A percentile compares a stretch with the other conserved stretches of the same genome.
These are phyloP conservation scores for Patellifolia procumbens DNA, from an alignment of 179 eudicot genomes.

Conservation along the genomic window DNA sequence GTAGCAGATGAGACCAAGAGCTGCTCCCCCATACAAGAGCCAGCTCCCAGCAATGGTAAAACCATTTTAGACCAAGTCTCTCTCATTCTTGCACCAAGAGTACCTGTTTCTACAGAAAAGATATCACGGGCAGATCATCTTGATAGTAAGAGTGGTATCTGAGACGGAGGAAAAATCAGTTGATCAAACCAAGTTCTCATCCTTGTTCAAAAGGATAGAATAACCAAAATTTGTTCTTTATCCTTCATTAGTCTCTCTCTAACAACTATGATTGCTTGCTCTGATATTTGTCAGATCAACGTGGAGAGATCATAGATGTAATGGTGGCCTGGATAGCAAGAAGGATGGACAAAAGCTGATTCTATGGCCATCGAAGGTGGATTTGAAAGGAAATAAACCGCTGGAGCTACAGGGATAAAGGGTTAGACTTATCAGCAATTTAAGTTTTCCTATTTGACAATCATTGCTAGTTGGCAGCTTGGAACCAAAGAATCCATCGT, in stretches of 20 bases:
- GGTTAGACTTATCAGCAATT: background rate
- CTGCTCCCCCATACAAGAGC: too few relatives aligned
- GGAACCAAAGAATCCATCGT: too few relatives aligned
- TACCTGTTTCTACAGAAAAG: background rate
- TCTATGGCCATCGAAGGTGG: background rate
- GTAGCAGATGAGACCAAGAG: too few relatives aligned
- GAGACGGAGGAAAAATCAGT: background rate
- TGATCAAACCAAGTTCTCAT: background rate
- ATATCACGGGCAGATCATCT: background rate
- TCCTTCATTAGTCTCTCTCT: background rate
- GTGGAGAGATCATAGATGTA: background rate
- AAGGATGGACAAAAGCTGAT: background rate
- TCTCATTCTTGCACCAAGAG: too few relatives aligned
- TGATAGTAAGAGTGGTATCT: background rate
- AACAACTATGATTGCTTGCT: background rate
- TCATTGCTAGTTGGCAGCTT: background rate
- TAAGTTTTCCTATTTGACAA: background rate
- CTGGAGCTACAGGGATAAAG: too few relatives aligned
- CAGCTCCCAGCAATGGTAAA: too few relatives aligned
- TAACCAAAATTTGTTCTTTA: background rate
- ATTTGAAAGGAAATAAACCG: too few relatives aligned
- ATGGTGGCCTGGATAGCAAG: background rate
- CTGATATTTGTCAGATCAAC: background rate
- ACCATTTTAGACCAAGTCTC: too few relatives aligned
- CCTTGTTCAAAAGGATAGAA: background rate